A percentile compares a stretch with the other conserved stretches of the same genome.
These are phyloP conservation scores for Trametes punicea DNA, from an alignment of 768 basidiomycete genomes.

Conservation along the genomic window DNA sequence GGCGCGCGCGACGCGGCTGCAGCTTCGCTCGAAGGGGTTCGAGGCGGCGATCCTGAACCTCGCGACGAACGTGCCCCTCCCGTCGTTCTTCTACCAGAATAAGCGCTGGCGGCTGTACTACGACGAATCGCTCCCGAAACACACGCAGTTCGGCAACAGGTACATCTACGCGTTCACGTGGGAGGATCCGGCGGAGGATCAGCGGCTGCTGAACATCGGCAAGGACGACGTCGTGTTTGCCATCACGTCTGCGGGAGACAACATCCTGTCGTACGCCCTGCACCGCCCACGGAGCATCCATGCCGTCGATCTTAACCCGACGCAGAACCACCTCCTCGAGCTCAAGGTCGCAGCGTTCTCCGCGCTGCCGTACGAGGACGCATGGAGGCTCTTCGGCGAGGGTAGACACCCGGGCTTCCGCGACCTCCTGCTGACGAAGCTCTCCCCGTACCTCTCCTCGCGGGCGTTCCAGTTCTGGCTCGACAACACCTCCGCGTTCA, in stretches of 20 bases:
- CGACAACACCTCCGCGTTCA: conserved; percentile 48
- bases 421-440: conserved; percentile 51
- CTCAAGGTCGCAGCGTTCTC: conserved; percentile 70
- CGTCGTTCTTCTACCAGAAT: conserved; percentile 61
- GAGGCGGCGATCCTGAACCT: conserved; percentile 43
- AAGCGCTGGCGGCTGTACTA: conserved; percentile 70
- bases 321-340: conserved; percentile 76
- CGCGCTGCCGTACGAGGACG: conserved; percentile 55
- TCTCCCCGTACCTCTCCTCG: conserved; percentile 68
- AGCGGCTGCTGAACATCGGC: conserved; percentile 57
- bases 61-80: conserved; percentile 44
- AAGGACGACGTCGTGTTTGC: conserved; percentile 64
- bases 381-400: conserved; percentile 65
- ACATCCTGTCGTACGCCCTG: conserved; percentile 76
- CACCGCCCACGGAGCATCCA: conserved; percentile 65
- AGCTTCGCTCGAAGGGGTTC: conserved; percentile 18
- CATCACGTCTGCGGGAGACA: conserved; percentile 78
- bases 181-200: conserved; percentile 77
- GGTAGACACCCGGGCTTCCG: conserved; percentile 62
- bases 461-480: conserved; percentile 78
- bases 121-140: conserved; percentile 53
- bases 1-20: conserved; percentile 33
- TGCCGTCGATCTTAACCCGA: conserved; percentile 73
- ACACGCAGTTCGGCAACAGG: conserved; percentile 56
- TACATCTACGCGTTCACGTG: conserved; percentile 61